Base-by-base conservation (phyloP, 1,284 basidiomycete species). In the Melanopsichium pennsylvanicum region DNA sequence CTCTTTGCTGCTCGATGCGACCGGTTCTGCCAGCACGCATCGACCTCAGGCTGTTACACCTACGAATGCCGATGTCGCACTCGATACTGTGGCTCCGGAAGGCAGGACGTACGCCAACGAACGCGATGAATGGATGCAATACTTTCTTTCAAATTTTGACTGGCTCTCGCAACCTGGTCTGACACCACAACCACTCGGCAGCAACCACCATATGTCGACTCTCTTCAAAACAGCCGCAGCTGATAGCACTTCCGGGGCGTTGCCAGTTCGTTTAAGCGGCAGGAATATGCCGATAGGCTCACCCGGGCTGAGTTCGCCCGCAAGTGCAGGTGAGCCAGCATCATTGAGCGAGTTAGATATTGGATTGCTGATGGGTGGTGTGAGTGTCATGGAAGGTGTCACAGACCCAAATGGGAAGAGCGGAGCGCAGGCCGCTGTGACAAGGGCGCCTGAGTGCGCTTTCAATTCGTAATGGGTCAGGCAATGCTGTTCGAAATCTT, bases 51-150 rank as follows among this genome's bases (percentile, higher is more conserved):
- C 56, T 13, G 36, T 34, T 31, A 29, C 37, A 5, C 21, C 51
- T 15, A 26, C 34, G 3, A 35, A 32, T 18, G 19, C 38, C 7
- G 19, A 38, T n/a, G 32, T 33, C 16, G 31, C 27, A 32, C 19
- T 40, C 4, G 58, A 45, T 7, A 29, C 35, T 3, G n/a, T 33
- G 19, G 38, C 18, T 5, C 23, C 32, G 6, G 52, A 51, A n/a
- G 48, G 43, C 32, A 49, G 37, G 31, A 44, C 38, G 36, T 56
- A 43, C 25, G 52, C 52, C 5, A 35, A 49, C 39, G 63, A 60
- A 13, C 56, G 64, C 23, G 64, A 68, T 34, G 66, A 69, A 45
- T 69, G 66, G 66, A 69, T 69, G 66, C 55, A 63, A 31, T 61
- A 69, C 50, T 69, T 63, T 29, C 34, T 69, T 22, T 63, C 59